Base-by-base conservation (phyloP, 2,329 filamentous ascomycete species). In the Cladophialophora carrionii region DNA sequence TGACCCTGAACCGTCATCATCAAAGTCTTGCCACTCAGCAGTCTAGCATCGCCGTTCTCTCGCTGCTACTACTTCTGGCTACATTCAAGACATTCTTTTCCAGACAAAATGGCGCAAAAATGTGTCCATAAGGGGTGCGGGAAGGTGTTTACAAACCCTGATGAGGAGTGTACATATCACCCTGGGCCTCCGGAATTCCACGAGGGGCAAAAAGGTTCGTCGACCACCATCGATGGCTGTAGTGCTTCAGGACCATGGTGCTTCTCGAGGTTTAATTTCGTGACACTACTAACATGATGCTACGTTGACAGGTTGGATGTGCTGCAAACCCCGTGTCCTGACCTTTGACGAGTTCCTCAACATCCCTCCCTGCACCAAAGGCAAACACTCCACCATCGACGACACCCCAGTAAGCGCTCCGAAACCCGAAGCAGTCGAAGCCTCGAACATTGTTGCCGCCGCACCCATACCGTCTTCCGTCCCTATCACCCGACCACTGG, bases 331-430 rank as follows among this genome's bases (percentile, higher is more conserved):
- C 63, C 90, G 95, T 74, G 92, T 98, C 73, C 84, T 99, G 73
- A 97, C 92, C 65, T 99, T 99, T 77, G 95, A 99, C 80, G 95
- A 99, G 80, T 99, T 99, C 83, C 91, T 99, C 78, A 78, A 83
- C 66, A 98, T 99, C 73, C 83, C 90, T 57, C 94, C 95, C 43
- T 99, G 95, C 84, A 96, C 95, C 29, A 90, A 88, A 12, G 95
- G 95, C 74, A 93, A 89, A 73, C 95, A 99, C 82, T 95, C 91
- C 65, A 92, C 91, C 12, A 90, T 95, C 68, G 94, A 97, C 70
- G 86, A 88, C 73, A 86, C 85, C 6, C 83, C 88, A 20, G 78
- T 64, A 74, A 82, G 80, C 17, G 81, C 76, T 62, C 71, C 73
- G 26, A 64, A 70, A 31, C 61, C 71, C n/a, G 67, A 70, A 60